Base-by-base conservation (phyloP, 495 filamentous ascomycete genomes). In the Penicillium riverlandense region DNA sequence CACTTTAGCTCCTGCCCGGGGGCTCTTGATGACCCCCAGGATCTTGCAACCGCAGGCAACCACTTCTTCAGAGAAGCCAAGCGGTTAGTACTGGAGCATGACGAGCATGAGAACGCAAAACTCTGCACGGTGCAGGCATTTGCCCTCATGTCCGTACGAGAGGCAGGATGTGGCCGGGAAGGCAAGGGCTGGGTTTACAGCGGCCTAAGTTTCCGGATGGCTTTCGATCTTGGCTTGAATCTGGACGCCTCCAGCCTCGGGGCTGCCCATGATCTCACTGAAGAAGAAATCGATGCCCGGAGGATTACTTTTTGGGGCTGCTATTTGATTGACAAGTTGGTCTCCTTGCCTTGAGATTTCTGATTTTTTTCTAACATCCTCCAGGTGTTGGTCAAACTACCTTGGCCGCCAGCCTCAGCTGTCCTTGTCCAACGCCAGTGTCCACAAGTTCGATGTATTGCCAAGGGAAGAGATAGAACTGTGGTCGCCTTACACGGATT, bases 121-220 rank as follows among this genome's bases (percentile, higher is more conserved):
- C 70, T 98, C 40, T 87, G 91, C n/a, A 96, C 91, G 0, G 88
- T 98, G 13, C 92, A 98, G 65, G 92, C 92, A 0, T 65, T 97
- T 40, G 89, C 89, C 2, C 71, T 98, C 49, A 96, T 98, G 91
- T 95, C 89, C 42, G 92, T 97, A 6, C 77, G 92, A 40, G 92
- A 98, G 67, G 94, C 92, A 5, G 92, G 92, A 4, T 98, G 92
- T 63, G 92, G 89, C 1, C 77, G 92, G 29, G 92, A 98, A 68
- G 86, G 88, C 30, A 94, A 90, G 59, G 92, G 92, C 9, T 98
- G 92, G 92, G 88, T 96, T 6, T 98, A 97, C 60, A 94, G 87
- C 53, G 92, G 92, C 30, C 96, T 98, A 83, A 91, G 87, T 57
- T 98, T 98, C 56, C 83, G 92, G n/a, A 96, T 98, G 92, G 91